These are phyloP conservation scores for Cynanchum wilfordii DNA, from an alignment of 257 asterid genomes.

Conservation along the genomic window DNA sequence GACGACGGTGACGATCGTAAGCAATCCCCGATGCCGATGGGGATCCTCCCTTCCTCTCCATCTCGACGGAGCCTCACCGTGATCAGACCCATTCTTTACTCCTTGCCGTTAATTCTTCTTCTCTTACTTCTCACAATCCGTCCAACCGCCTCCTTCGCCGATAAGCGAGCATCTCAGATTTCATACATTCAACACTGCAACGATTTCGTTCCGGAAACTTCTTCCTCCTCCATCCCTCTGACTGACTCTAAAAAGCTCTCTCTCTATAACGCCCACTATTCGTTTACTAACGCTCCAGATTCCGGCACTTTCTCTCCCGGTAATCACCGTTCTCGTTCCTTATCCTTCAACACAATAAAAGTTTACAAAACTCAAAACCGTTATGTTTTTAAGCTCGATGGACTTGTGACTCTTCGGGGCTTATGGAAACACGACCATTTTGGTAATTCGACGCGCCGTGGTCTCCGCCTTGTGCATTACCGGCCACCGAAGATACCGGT, in stretches of 20 bases:
- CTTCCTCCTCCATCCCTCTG: conserved; percentile 34
- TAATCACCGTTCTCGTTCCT: conserved; percentile 23
- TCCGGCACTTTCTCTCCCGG: conserved; percentile 14
- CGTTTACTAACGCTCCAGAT: conserved; percentile 16
- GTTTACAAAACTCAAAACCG: conserved; percentile 44
- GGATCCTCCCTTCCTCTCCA: not conserved
- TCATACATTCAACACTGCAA: conserved; percentile 50
- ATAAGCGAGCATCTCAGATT: conserved; percentile 19
- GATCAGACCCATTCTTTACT: not conserved
- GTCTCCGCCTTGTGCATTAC: conserved; percentile 54
- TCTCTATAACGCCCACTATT: conserved; percentile 35
- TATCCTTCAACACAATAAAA: conserved; percentile 34
- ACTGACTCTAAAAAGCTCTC: conserved; percentile 25
- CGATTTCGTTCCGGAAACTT: conserved; percentile 38
- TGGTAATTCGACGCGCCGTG: conserved; percentile 48
- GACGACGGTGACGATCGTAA: not conserved
- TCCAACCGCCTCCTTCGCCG: conserved; percentile 21
- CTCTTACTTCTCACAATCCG: conserved; percentile 26
- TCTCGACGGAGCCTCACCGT: not conserved
- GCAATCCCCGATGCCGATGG: not conserved
- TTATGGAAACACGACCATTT: conserved; percentile 13
- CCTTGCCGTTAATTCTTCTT: conserved; percentile 6
- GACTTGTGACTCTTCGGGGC: conserved; percentile 26
- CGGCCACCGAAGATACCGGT: conserved; percentile 66
- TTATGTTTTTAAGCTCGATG: conserved; percentile 52